Base-by-base conservation (phyloP, 176 grass and related monocot species). In the Cenchrus fungigraminus region DNA sequence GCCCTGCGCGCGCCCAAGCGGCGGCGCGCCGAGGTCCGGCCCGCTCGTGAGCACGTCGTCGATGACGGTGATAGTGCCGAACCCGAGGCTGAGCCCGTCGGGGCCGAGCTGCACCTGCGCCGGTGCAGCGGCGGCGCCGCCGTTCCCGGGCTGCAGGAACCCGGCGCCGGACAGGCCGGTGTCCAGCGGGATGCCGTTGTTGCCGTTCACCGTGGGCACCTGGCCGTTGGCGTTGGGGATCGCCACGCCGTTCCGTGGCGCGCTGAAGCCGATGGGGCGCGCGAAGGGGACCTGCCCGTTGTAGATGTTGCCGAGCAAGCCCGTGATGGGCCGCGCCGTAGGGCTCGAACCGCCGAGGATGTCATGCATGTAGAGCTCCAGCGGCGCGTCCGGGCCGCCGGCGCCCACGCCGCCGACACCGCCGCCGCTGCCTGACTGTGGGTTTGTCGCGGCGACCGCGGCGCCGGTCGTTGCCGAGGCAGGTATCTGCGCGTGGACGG, bases 291-390 rank as follows among this genome's bases (percentile, higher is more conserved):
- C 91, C 86, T 93, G 88, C 13, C 88, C 91, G 37, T 85, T 93
- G 88, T 93, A 93, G 44, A 93, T 93, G 64, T 93, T 91, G 66
- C 88, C 88, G 20, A 93, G 85, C 56, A 93, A 56, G 50, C 91
- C 91, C 19, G 91, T 91, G 83, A 93, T 93, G 51, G 91, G 91
- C 13, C 91, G 77, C 3, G 91, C 91, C 60, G 91, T 93, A 22
- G 88, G 91, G 88, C 79, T 93, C 53, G 86, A 85, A 49, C 91
- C 91, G 66, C 88, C 88, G 4, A 94, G 91, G 63, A 94, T 88
- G 82, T 94, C 91, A 46, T 94, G 91, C 82, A 94, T 88, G 79
- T 94, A 94, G 56, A 94, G 84, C 68, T 94, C 91, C 44, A 94
- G 86, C 10, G 66, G 53, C 43, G 68, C 83, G 17, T 93, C 88